These are phyloP conservation scores for Sugiyamaella paludigena DNA, from an alignment of 1,139 yeast genomes.

Conservation along the genomic window DNA sequence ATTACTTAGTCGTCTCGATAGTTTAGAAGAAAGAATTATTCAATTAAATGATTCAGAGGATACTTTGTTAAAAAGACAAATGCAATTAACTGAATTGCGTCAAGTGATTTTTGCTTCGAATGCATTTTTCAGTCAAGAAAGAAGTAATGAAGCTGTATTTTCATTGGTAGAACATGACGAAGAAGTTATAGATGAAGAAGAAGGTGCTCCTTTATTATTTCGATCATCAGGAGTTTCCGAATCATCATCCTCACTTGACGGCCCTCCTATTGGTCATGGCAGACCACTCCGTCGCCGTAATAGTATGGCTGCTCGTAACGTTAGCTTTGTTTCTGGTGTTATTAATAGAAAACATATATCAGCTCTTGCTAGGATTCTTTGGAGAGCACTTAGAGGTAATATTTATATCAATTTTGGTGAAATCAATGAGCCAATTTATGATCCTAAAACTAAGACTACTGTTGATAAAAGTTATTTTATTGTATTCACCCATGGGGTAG, in stretches of 20 bases:
- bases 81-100: slow-evolving; percentile 60
- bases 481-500: slow-evolving; percentile 84
- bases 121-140: slow-evolving; percentile 44
- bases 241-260: slow-evolving; percentile 22
- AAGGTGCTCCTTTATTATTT: slow-evolving; percentile 35
- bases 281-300: slow-evolving; percentile 8
- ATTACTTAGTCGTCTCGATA: slow-evolving; percentile 61
- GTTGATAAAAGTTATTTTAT: slow-evolving; percentile 74
- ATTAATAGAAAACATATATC: slow-evolving; percentile 68
- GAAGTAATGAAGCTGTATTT: slow-evolving; percentile 28
- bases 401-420: slow-evolving; percentile 71
- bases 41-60: slow-evolving; percentile 58
- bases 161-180: slow-evolving; percentile 30
- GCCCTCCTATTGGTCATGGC: slow-evolving; percentile 20
- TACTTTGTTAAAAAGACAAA: slow-evolving; percentile 52
- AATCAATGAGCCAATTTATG: slow-evolving; percentile 56
- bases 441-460: slow-evolving; percentile 47
- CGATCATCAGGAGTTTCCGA: background rate
- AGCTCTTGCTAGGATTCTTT: slow-evolving; percentile 78
- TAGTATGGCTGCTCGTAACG: slow-evolving; percentile 34
- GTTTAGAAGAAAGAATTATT: slow-evolving; percentile 55
- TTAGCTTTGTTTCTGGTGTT: slow-evolving; percentile 76
- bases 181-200: slow-evolving; percentile 27
- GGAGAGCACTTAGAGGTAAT: slow-evolving; percentile 93
- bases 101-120: slow-evolving; percentile 69